Percentiles rank a stretch among this genome's conserved stretches.
phyloP scores from a whole-genome alignment of 1,284 basidiomycete genomes.

The Pseudozyma pruni region DNA sequence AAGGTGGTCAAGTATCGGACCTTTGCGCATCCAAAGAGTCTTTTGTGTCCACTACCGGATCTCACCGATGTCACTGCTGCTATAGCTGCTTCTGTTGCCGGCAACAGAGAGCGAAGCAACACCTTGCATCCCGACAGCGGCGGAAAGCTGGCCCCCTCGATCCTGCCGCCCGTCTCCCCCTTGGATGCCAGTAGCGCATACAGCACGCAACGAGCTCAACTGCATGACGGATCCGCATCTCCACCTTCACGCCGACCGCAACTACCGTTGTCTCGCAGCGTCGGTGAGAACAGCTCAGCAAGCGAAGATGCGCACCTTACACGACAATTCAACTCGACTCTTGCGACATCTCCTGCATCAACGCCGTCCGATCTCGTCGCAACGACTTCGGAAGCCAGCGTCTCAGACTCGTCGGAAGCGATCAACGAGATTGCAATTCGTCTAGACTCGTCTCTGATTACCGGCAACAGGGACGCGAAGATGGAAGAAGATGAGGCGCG shows the following conservation, averaged over 20 bases:
- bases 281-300: constrained; percentile 10
- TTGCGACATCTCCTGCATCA: constrained; percentile 21
- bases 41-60: constrained; percentile 21
- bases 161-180: constrained; percentile 1
- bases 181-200: constrained; percentile 3
- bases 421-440: constrained; percentile 14
- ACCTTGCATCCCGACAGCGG: background rate
- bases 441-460: constrained; percentile 28
- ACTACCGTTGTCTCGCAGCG: background rate
- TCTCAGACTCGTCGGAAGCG: constrained; percentile 2
- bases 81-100: constrained; percentile 6
- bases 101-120: background rate
- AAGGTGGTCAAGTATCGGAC: constrained; percentile 30
- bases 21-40: constrained; percentile 37
- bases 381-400: constrained; percentile 7
- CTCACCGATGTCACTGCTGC: constrained; percentile 9
- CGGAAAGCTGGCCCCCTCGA: background rate
- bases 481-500: constrained; percentile 32
- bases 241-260: constrained; percentile 2
- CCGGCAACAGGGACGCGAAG: constrained; percentile 34
- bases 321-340: constrained; percentile 19
- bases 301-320: constrained; percentile 15
- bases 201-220: constrained; percentile 6
- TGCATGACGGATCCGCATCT: constrained; percentile 4
- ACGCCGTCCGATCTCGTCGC: constrained; percentile 5